Evolutionary conservation across 768 basidiomycete genomes (phyloP).

Genomic region (Xerocomellus dryophilus): DNA sequence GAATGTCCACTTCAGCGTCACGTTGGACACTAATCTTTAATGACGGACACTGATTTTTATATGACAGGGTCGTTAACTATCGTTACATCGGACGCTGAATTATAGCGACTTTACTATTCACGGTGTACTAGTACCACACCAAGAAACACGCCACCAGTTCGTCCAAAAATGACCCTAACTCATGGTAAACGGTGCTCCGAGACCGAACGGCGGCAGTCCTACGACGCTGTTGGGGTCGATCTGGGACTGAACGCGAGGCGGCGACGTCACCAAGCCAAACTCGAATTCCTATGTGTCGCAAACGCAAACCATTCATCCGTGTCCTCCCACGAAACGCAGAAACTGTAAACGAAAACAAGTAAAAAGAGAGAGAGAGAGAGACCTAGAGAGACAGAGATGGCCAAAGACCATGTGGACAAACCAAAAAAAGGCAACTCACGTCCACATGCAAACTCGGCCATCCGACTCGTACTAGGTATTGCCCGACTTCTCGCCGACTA

Average conservation of each 20-base stretch:
- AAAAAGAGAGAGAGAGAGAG: too few relatives aligned
- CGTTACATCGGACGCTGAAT: too few relatives aligned
- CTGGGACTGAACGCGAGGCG: constrained; percentile 33
- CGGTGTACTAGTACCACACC: too few relatives aligned
- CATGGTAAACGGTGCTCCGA: constrained; percentile 31
- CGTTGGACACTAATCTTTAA: too few relatives aligned
- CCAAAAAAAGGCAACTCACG: constrained; percentile 39
- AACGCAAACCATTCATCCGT: background rate
- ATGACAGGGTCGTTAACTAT: too few relatives aligned
- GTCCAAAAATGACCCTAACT: constrained; percentile 1
- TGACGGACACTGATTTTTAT: too few relatives aligned
- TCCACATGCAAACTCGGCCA: constrained; percentile 85
- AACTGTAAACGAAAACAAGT: background rate
- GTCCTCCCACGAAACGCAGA: background rate
- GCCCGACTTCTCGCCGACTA: too few relatives aligned
- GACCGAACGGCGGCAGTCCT: constrained; percentile 23
- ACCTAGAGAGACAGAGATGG: too few relatives aligned
- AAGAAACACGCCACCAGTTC: too few relatives aligned
- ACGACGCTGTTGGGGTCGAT: constrained; percentile 19
- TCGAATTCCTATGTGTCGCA: constrained; percentile 32
- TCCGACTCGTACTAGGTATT: constrained; percentile 78
- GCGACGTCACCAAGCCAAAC: constrained; percentile 25
- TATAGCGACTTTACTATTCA: too few relatives aligned
- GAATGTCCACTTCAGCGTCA: too few relatives aligned
- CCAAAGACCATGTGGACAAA: too few relatives aligned